Conservation (phyloP, 1,284 basidiomycete genomes). For the Ustilago cynodontis region DNA sequence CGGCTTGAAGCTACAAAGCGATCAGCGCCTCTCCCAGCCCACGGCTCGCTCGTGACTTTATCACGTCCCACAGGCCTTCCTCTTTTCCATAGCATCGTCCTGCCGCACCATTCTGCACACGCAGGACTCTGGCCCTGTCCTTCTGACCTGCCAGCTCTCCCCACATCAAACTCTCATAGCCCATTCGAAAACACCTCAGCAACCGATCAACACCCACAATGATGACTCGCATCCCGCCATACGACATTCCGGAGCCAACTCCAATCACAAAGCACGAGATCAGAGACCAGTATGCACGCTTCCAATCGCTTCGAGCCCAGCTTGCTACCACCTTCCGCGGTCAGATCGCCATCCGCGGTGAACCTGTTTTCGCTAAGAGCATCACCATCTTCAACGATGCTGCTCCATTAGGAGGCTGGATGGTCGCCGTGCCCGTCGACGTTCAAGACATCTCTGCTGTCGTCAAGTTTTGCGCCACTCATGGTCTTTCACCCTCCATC, state of each 20-base stretch:
- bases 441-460: constrained; percentile 46
- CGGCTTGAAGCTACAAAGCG: constrained; percentile 12
- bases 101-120: constrained; percentile 53
- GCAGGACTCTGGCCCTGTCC: constrained; percentile 21
- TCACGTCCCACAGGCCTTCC: constrained; percentile 49
- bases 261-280: constrained; percentile 34
- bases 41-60: constrained; percentile 11
- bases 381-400: constrained; percentile 60
- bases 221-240: constrained; percentile 37
- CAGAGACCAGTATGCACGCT: constrained; percentile 31
- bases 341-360: constrained; percentile 46
- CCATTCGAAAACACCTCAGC: too few species aligned
- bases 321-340: constrained; percentile 37
- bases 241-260: constrained; percentile 48
- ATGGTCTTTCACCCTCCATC: constrained; percentile 81
- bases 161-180: neutral
- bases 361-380: constrained; percentile 44
- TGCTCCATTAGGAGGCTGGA: constrained; percentile 54
- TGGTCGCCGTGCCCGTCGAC: constrained; percentile 49
- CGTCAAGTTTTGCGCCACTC: constrained; percentile 75
- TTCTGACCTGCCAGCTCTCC: neutral
- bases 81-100: constrained; percentile 8
- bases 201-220: constrained; percentile 13
- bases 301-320: constrained; percentile 29
- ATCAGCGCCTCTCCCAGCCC: constrained; percentile 3